Base-by-base conservation (phyloP, 139 green algal species). In the Gonium pectorale region DNA sequence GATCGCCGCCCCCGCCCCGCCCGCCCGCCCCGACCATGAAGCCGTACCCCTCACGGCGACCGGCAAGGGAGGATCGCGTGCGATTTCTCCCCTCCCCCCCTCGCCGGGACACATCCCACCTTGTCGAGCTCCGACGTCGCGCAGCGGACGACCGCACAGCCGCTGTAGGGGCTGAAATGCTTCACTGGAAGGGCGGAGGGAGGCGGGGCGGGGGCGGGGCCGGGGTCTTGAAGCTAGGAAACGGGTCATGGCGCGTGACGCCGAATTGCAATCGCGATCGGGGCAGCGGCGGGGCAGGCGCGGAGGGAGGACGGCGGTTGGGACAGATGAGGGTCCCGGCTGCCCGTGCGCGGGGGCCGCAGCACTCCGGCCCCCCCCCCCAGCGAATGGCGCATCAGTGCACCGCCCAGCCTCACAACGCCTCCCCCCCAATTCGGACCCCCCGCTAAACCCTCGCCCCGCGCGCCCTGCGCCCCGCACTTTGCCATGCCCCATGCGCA, bases 131-230 rank as follows among this genome's bases (percentile, higher is more conserved):
- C 59, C 26, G 59, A 11, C 11, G 75, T 71, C 22, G 41, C 75
- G 38, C 59, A 71, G 3, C 75, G 40, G 5, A 82, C 59, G 31
- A 82, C 46, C 19, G 13, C 41, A 2, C 54, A 29, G 3, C 22
- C 59, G 41, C 59, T 82, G 41, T 72, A 82, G 2, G 75, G 59
- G 27, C 56, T 82, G 59, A 62, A 82, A 59, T 72, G 71, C n/a
- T 54, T 54, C 4, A 82, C 75, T 82, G 75, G 21, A 41, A 5
- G 29, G 11, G 29, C 22, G n/a, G 60, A 68, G 22, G 27, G 27
- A 29, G 24, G 6, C 6, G 46, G 19, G 31, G 54, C n/a, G 11
- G 31, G 17, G 46, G 33, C 31, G 19, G 29, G 13, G 27, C 1
- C 4, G 1, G 44, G 8, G 46, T n/a, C n/a, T n/a, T n/a, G n/a